Conservation (phyloP, 2,329 filamentous ascomycete species). For the Pseudogymnoascus sp. region DNA sequence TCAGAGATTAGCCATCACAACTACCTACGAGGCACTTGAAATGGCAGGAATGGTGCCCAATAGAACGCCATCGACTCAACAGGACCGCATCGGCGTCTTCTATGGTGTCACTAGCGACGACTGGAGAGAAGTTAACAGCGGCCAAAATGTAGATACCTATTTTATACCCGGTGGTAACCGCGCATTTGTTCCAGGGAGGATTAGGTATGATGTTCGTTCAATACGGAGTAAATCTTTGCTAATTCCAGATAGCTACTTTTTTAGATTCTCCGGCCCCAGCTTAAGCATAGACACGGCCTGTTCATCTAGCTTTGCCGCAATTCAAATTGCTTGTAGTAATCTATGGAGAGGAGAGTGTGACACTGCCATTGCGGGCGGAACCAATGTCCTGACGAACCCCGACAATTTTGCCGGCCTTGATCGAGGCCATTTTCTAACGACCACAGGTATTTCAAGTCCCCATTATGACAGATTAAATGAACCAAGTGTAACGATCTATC, state of each 20-base stretch:
- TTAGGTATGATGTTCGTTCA: conserved; percentile 19
- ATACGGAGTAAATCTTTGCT: neutral
- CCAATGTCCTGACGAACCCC: conserved; percentile 18
- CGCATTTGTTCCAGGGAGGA: conserved; percentile 19
- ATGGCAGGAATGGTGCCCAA: conserved; percentile 59
- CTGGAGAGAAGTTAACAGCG: conserved; percentile 16
- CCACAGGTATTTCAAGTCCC: conserved; percentile 72
- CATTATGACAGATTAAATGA: conserved; percentile 28
- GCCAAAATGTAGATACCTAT: conserved; percentile 13
- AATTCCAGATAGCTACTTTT: conserved; percentile 22
- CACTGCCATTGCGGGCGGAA: conserved; percentile 16
- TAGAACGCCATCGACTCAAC: conserved; percentile 26
- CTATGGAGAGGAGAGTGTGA: conserved; percentile 14
- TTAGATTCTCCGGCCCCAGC: conserved; percentile 30
- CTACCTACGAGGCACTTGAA: conserved; percentile 71
- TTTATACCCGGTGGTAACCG: conserved; percentile 13
- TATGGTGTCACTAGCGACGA: conserved; percentile 17
- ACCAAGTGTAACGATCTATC: neutral
- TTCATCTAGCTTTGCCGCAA: conserved; percentile 25
- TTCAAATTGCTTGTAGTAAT: conserved; percentile 10
- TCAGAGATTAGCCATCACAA: conserved; percentile 64
- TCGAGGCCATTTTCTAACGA: conserved; percentile 47
- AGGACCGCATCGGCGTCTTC: conserved; percentile 28
- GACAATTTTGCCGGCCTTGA: conserved; percentile 16
- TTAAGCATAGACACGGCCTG: conserved; percentile 29